Evolutionary conservation across 495 filamentous ascomycete genomes (phyloP).

Genomic region (Podospora anserina): DNA sequence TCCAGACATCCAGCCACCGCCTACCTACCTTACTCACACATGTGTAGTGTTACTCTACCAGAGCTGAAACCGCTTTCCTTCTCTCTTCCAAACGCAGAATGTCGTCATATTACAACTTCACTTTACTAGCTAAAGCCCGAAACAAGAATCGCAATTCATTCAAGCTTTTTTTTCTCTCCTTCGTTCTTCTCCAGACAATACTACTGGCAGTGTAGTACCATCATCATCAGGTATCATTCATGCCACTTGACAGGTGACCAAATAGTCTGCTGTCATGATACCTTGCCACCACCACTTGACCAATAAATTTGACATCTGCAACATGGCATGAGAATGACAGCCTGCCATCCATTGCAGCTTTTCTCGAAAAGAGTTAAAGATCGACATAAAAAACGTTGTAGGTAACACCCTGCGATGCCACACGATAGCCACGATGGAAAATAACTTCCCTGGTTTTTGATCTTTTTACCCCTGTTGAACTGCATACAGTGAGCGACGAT

Average conservation of each 20-base stretch:
- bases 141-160: neutral
- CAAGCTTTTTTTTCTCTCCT: neutral
- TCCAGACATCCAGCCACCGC: neutral
- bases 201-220: neutral
- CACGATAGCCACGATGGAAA: neutral
- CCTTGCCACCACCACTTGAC: too few species aligned
- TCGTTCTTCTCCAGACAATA: neutral
- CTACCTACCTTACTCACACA: neutral
- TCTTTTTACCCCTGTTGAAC: neutral
- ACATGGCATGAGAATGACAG: neutral
- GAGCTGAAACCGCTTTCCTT: neutral
- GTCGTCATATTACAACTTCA: neutral
- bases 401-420: neutral
- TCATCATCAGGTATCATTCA: neutral
- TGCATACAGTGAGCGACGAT: neutral
- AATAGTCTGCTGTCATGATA: neutral
- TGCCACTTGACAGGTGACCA: neutral
- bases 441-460: neutral
- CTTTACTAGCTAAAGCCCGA: neutral
- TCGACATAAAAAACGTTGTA: neutral
- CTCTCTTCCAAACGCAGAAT: neutral
- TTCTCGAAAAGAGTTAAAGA: neutral
- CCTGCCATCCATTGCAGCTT: neutral
- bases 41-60: neutral
- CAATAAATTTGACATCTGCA: neutral